Conservation (phyloP, 1,284 basidiomycete genomes). For the Peniophora sp. region DNA sequence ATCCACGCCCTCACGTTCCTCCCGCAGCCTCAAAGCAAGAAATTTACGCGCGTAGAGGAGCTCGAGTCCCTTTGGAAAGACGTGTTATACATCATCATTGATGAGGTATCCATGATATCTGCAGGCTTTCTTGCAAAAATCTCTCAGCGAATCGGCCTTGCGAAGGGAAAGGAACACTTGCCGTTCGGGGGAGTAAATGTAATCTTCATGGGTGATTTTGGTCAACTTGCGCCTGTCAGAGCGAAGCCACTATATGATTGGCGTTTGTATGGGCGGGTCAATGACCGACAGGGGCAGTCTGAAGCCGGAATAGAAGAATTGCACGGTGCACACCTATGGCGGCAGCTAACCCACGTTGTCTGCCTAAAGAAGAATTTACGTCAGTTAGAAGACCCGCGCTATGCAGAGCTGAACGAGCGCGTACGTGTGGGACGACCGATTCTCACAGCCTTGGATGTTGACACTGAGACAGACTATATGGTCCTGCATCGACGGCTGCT, state of each 20-base stretch:
- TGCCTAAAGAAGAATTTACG: slow-evolving; percentile 1
- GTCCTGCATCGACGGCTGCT: background rate
- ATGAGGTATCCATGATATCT: slow-evolving; percentile 3
- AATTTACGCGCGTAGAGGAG: background rate
- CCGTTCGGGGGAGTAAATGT: slow-evolving; percentile 11
- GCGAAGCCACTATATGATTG: background rate
- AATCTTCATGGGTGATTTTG: slow-evolving; percentile 11
- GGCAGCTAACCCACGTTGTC: background rate
- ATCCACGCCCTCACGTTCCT: slow-evolving; percentile 8
- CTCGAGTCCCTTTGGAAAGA: background rate
- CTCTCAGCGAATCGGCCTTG: background rate
- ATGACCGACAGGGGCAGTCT: background rate
- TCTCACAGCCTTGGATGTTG: too few species aligned
- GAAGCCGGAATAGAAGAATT: background rate
- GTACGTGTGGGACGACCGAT: background rate
- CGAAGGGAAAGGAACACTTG: background rate
- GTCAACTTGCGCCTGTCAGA: slow-evolving; percentile 7
- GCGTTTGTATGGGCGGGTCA: background rate
- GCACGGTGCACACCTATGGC: slow-evolving; percentile 3
- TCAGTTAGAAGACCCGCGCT: background rate
- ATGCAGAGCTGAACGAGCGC: background rate
- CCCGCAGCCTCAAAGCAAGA: background rate
- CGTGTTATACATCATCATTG: background rate
- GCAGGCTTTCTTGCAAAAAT: background rate
- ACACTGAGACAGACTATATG: background rate